Percentiles rank a stretch among this genome's conserved stretches.
These are phyloP conservation scores for Neckera pumila DNA, from an alignment of 225 moss, liverwort and hornwort genomes.

Conservation along the genomic window DNA sequence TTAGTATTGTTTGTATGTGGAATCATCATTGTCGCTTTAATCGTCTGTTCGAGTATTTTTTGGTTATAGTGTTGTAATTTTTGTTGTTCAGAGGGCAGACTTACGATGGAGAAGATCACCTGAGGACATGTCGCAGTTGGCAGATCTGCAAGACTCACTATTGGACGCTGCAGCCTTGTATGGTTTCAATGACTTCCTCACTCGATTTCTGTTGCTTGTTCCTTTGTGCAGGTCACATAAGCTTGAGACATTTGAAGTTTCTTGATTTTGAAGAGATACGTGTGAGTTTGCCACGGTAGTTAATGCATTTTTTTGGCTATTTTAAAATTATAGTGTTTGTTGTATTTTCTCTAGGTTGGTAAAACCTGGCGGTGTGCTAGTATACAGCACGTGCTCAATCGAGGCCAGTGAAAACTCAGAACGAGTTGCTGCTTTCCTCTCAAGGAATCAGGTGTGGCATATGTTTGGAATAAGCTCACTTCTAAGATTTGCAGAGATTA, in stretches of 20 bases:
- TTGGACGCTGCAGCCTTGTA: slow-evolving; percentile 64
- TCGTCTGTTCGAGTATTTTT: neutral
- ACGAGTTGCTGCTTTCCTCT: slow-evolving; percentile 40
- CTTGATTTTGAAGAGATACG: neutral
- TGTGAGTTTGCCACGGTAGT: neutral
- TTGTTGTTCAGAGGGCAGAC: slow-evolving; percentile 52
- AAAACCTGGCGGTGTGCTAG: slow-evolving; percentile 60
- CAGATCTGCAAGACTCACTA: slow-evolving; percentile 48
- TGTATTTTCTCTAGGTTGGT: slow-evolving; percentile 33
- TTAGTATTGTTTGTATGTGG: neutral
- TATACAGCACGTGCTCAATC: slow-evolving; percentile 75
- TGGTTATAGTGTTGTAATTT: neutral
- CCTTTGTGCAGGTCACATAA: neutral
- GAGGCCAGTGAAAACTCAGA: slow-evolving; percentile 56
- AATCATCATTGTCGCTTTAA: neutral
- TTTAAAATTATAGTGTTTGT: neutral
- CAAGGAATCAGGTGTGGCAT: slow-evolving; percentile 30
- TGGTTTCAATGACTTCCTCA: neutral
- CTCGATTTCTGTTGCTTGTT: neutral
- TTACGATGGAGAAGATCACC: slow-evolving; percentile 64
- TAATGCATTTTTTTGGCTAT: neutral
- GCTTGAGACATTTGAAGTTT: neutral
- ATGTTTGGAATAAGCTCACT: neutral
- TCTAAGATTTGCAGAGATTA: neutral
- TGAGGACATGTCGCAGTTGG: slow-evolving; percentile 37